Evolutionary conservation across 352 stramenopile species (phyloP).

Genomic region (Pythium brachiatum): DNA sequence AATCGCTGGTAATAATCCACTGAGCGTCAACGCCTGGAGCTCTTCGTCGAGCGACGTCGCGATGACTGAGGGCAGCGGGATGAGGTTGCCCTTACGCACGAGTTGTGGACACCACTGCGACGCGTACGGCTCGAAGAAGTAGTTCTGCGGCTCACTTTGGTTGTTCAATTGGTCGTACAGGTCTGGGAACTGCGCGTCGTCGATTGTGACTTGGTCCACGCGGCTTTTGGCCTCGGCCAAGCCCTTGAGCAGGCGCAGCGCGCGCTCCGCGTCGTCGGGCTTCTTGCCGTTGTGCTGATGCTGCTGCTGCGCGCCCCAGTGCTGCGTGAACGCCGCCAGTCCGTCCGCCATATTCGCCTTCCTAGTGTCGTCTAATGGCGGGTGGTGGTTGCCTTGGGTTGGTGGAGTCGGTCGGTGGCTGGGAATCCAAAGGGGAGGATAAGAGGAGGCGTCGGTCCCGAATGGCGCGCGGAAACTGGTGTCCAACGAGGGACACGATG

Average conservation of each 20-base stretch:
- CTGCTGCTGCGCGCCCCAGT: constrained; percentile 14
- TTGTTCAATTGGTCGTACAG: constrained; percentile 77
- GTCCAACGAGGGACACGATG: not conserved
- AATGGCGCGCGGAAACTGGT: constrained; percentile 9
- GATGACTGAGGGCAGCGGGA: constrained; percentile 67
- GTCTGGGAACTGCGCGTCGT: constrained; percentile 77
- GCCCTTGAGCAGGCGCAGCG: constrained; percentile 57
- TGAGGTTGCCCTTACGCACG: constrained; percentile 67
- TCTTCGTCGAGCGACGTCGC: constrained; percentile 70
- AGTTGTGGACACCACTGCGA: constrained; percentile 78
- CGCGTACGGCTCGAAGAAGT: constrained; percentile 86
- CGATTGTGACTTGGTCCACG: constrained; percentile 67
- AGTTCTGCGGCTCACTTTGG: constrained; percentile 86
- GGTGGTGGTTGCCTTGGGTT: constrained; percentile 3
- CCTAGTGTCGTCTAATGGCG: not conserved
- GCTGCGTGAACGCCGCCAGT: constrained; percentile 22
- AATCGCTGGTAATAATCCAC: constrained; percentile 90
- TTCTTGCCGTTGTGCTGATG: constrained; percentile 4
- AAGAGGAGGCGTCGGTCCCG: constrained; percentile 14
- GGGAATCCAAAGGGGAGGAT: constrained; percentile 1
- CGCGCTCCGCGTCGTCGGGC: constrained; percentile 30
- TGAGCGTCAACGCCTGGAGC: constrained; percentile 74
- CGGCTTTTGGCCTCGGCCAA: constrained; percentile 67
- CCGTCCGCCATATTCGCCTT: constrained; percentile 11
- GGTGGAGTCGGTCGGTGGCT: not conserved